Evolutionary conservation across 495 filamentous ascomycete species (phyloP).

Genomic region (Penicillium desertorum): DNA sequence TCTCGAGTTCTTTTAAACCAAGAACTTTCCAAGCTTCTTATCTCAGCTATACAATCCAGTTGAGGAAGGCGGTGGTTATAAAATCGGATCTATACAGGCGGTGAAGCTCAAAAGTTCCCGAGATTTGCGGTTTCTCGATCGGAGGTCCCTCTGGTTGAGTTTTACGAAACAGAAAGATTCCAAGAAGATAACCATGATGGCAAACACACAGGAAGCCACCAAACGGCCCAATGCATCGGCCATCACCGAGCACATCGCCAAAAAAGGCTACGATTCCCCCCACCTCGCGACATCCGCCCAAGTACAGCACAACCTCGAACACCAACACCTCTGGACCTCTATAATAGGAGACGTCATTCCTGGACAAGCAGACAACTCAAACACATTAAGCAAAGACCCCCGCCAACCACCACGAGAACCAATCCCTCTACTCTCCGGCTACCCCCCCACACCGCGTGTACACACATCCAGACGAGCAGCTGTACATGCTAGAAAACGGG

Average conservation of each 20-base stretch:
- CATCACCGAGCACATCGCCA: conserved; percentile 35
- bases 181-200: conserved; percentile 15
- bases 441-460: conserved; percentile 89
- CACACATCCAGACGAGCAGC: conserved; percentile 89
- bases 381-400: conserved; percentile 15
- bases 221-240: conserved; percentile 28
- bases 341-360: conserved; percentile 48
- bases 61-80: conserved; percentile 21
- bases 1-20: neutral
- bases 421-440: conserved; percentile 71
- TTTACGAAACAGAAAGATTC: neutral
- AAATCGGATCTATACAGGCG: conserved; percentile 14
- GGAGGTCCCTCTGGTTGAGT: neutral
- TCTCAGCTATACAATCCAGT: neutral
- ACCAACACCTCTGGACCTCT: conserved; percentile 84
- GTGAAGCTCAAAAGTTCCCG: conserved; percentile 15
- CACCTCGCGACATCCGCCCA: conserved; percentile 58
- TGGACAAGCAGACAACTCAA: conserved; percentile 40
- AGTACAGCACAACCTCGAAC: conserved; percentile 75
- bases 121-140: conserved; percentile 2
- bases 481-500: conserved; percentile 65
- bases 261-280: conserved; percentile 28
- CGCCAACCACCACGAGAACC: conserved; percentile 17
- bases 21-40: neutral
- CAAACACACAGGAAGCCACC: conserved; percentile 5